Base-by-base conservation (phyloP, 768 basidiomycete genomes). In the Boletales sp. region DNA sequence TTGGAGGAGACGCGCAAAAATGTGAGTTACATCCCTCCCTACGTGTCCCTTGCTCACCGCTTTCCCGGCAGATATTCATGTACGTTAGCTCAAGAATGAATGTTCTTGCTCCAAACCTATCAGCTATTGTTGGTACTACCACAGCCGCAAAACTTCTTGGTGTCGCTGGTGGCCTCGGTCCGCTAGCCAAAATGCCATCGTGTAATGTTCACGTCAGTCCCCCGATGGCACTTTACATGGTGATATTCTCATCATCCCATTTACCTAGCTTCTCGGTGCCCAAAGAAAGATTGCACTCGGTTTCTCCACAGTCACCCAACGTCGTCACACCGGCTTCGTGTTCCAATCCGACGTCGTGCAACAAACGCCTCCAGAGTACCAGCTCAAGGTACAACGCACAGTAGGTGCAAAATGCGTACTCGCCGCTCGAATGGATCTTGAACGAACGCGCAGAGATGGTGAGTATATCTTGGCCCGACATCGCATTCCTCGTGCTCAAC, bases 51-150 rank as follows among this genome's bases (percentile, higher is more conserved):
- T 56, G 35, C 54, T 48, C 32, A 40, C 44, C 17, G 3, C n/a
- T 35, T 43, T 30, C 35, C 6, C 40, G 48, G 2, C 62, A 94
- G 89, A 99, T 98, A 61, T 95, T 98, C 73, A 86, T 90, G 78
- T 99, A 98, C 80, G 97, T 99, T 69, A 95, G 94, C 77, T 95
- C 92, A 61, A 83, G 97, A 74, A 98, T 99, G 92, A 91, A 92
- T 74, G 82, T 93, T 50, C 87, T 99, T 64, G 95, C 97, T 59
- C 97, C 97, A 63, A 99, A 99, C 71, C 83, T 99, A 66, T 95
- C 94, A 63, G 87, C 90, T 70, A 97, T 99, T 72, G 91, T 98
- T 74, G 95, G 97, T 70, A 97, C 97, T 51, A 93, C 90, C 61
- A 95, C 94, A 77, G 97, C 97, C 47, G 97, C 97, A 41, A 99